Evolutionary conservation across 164 flowering plant species (phyloP).

Genomic region (Pachysandra terminalis): DNA sequence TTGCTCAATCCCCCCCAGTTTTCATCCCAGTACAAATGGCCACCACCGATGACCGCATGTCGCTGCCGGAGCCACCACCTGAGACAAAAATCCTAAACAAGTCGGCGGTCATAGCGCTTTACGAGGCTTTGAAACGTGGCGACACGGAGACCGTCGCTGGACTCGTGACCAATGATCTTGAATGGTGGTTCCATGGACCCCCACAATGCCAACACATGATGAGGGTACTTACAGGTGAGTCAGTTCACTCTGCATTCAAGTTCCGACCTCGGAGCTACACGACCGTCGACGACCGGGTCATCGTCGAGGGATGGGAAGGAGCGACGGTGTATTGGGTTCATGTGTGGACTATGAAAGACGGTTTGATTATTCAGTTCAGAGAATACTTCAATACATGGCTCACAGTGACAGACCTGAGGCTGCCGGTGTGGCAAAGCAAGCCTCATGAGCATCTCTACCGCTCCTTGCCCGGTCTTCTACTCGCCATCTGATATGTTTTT

Average conservation of each 20-base stretch:
- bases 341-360: constrained; percentile 75
- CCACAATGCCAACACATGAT: constrained; percentile 80
- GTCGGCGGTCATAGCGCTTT: constrained; percentile 36
- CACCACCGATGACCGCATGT: not conserved
- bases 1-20: not conserved
- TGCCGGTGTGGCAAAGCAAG: constrained; percentile 52
- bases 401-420: constrained; percentile 48
- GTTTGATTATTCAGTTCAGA: constrained; percentile 55
- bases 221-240: constrained; percentile 64
- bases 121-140: constrained; percentile 40
- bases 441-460: constrained; percentile 38
- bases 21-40: not conserved
- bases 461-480: constrained; percentile 69
- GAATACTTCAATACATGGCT: constrained; percentile 92
- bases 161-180: constrained; percentile 52
- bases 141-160: constrained; percentile 28
- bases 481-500: constrained; percentile 69
- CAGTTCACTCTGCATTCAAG: constrained; percentile 31
- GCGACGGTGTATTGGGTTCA: constrained; percentile 78
- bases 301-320: constrained; percentile 90
- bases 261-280: constrained; percentile 58
- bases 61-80: not conserved
- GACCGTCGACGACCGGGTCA: constrained; percentile 52
- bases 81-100: constrained; percentile 24
- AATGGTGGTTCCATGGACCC: constrained; percentile 95